A percentile compares a stretch with the other conserved stretches of the same genome.
Conservation (phyloP, 352 stramenopile species). For the Nothophytophthora sp. region DNA sequence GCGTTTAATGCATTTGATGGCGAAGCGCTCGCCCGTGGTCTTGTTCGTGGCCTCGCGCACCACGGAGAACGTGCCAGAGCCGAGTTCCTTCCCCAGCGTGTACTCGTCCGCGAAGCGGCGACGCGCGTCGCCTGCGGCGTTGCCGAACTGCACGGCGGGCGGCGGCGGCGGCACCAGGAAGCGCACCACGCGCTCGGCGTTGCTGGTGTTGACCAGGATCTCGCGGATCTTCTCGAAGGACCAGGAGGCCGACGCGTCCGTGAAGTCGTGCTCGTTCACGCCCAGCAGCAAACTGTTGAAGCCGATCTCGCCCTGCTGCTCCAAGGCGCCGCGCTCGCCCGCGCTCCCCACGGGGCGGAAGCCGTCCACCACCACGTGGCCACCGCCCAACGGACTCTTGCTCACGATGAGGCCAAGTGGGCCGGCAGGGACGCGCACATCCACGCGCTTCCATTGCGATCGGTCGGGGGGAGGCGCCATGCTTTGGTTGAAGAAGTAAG, state of each 20-base stretch:
- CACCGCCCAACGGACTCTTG: conserved; percentile 34
- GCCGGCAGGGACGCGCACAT: conserved; percentile 64
- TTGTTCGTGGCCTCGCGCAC: conserved; percentile 63
- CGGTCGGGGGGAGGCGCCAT: conserved; percentile 17
- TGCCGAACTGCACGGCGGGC: conserved; percentile 32
- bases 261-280: conserved; percentile 78
- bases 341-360: conserved; percentile 61
- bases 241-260: conserved; percentile 24
- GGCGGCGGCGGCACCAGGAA: conserved; percentile 60
- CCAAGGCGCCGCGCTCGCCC: conserved; percentile 42
- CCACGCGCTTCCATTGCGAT: conserved; percentile 47
- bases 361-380: conserved; percentile 71
- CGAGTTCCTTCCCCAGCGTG: conserved; percentile 67
- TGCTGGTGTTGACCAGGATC: conserved; percentile 67
- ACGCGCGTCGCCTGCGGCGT: conserved; percentile 18
- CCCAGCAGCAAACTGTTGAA: conserved; percentile 54
- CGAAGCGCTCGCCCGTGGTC: conserved; percentile 44
- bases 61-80: conserved; percentile 70
- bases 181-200: conserved; percentile 52
- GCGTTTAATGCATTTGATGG: conserved; percentile 91
- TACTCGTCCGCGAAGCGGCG: conserved; percentile 69
- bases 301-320: conserved; percentile 40
- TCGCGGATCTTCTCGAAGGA: conserved; percentile 75
- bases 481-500: too few species aligned
- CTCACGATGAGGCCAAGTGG: conserved; percentile 81